A percentile compares a stretch with the other conserved stretches of the same genome.
Conservation (phyloP, 116 monocot genomes). For the Dioscorea cayenensis region DNA sequence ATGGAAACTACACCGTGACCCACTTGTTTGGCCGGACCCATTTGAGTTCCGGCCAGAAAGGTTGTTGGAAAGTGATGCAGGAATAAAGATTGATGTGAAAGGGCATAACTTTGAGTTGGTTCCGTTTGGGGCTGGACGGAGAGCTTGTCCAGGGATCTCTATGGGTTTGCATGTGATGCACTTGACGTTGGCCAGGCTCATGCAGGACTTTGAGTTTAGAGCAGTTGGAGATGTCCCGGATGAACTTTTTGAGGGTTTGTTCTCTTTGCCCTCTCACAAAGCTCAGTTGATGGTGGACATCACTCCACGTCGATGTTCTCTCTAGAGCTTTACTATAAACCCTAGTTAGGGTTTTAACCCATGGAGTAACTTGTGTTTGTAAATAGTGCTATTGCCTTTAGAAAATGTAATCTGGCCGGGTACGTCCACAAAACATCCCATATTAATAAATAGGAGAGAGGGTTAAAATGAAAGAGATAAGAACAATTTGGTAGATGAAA, state of each 20-base stretch:
- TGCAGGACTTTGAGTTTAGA: slow-evolving; percentile 27
- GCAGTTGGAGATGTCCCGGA: neutral
- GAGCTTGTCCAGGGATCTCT: slow-evolving; percentile 31
- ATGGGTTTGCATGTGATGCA: slow-evolving; percentile 27
- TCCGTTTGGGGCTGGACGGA: slow-evolving; percentile 37
- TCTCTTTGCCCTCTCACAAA: too few species aligned
- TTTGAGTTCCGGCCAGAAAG: slow-evolving; percentile 34
- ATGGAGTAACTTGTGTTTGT: too few species aligned
- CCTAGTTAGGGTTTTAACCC: too few species aligned
- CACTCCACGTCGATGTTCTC: too few species aligned
- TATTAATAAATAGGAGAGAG: too few species aligned
- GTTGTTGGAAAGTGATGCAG: slow-evolving; percentile 13
- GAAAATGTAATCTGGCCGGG: too few species aligned
- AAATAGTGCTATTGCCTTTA: too few species aligned
- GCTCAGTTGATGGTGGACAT: neutral
- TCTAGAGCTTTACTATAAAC: too few species aligned
- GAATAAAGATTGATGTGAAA: slow-evolving; percentile 9
- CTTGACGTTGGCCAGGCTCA: slow-evolving; percentile 19
- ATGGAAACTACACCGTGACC: slow-evolving; percentile 36
- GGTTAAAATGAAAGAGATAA: too few species aligned
- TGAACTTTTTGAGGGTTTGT: too few species aligned
- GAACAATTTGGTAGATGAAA: too few species aligned
- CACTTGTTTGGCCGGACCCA: slow-evolving; percentile 22
- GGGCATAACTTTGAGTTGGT: slow-evolving; percentile 30
- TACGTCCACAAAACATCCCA: too few species aligned